Percentiles rank a stretch among this genome's conserved stretches.
Evolutionary conservation across 352 stramenopile species (phyloP).

Genomic region (Globisporangium solare): DNA sequence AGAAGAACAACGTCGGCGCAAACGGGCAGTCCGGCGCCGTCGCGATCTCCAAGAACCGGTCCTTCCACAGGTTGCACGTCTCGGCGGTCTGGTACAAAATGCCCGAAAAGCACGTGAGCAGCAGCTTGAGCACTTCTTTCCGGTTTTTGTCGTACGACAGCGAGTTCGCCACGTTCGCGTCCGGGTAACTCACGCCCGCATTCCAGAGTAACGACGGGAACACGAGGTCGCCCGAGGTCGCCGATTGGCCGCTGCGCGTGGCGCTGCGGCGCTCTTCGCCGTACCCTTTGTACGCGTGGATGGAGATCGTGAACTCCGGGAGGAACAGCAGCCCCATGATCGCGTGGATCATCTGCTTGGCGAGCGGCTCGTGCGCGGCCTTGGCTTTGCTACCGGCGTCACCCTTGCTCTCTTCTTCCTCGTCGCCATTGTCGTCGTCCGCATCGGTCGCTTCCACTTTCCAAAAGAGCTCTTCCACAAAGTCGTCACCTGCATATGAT

Average conservation of each 20-base stretch:
- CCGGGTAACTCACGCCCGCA: constrained; percentile 71
- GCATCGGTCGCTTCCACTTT: constrained; percentile 27
- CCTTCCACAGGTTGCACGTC: constrained; percentile 89
- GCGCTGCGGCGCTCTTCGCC: constrained; percentile 69
- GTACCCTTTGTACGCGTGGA: constrained; percentile 79
- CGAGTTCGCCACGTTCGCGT: constrained; percentile 66
- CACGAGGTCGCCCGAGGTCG: constrained; percentile 35
- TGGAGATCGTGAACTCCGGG: constrained; percentile 83
- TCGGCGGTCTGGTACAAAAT: constrained; percentile 93
- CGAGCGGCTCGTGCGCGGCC: constrained; percentile 33
- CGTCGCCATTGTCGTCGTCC: constrained; percentile 17
- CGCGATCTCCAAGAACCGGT: constrained; percentile 90
- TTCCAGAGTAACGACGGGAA: constrained; percentile 82
- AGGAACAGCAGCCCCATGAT: constrained; percentile 86
- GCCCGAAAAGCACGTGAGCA: constrained; percentile 94
- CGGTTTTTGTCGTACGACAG: constrained; percentile 91
- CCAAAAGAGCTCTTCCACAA: constrained; percentile 84
- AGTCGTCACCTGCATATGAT: constrained; percentile 53
- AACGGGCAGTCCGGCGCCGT: constrained; percentile 90
- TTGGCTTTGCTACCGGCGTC: constrained; percentile 11
- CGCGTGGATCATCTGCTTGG: constrained; percentile 74
- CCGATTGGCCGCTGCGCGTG: constrained; percentile 37
- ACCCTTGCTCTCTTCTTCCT: constrained; percentile 40
- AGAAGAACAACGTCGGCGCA: constrained; percentile 94
- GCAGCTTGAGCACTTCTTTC: constrained; percentile 93